Percentiles rank a stretch among this genome's conserved stretches.
Evolutionary conservation across 139 green algal genomes (phyloP).

Genomic region (Tetratostichococcus sp.): DNA sequence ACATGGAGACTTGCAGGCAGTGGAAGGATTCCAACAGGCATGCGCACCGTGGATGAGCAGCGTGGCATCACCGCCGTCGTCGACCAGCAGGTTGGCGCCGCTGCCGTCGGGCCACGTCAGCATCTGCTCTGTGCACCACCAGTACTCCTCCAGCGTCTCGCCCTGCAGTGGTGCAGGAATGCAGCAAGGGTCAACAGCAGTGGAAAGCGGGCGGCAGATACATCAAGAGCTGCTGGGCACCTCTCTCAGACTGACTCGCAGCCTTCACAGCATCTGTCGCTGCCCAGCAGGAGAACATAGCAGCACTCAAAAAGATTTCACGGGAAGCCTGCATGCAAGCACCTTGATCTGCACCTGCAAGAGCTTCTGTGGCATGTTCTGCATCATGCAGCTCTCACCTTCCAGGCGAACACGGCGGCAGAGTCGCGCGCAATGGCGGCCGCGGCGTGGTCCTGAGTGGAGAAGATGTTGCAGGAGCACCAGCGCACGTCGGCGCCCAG

Average conservation of each 20-base stretch:
- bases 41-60: slow-evolving; percentile 95
- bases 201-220: too few species aligned
- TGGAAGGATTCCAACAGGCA: neutral
- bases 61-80: slow-evolving; percentile 98
- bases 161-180: slow-evolving; percentile 54
- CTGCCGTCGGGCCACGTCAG: slow-evolving; percentile 84
- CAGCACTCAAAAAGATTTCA: too few species aligned
- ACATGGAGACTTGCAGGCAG: too few species aligned
- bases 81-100: slow-evolving; percentile 93
- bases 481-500: slow-evolving; percentile 95
- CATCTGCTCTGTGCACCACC: slow-evolving; percentile 96
- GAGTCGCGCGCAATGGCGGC: slow-evolving; percentile 95
- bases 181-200: too few species aligned
- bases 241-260: too few species aligned
- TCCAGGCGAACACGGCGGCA: slow-evolving; percentile 96
- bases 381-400: slow-evolving; percentile 26
- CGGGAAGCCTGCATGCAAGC: too few species aligned
- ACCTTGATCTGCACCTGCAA: too few species aligned
- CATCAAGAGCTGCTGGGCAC: too few species aligned
- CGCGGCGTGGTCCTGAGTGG: slow-evolving; percentile 96
- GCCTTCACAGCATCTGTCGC: too few species aligned
- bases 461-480: slow-evolving; percentile 99
- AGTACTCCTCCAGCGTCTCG: slow-evolving; percentile 99
- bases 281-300: too few species aligned
- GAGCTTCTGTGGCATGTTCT: too few species aligned